These are phyloP conservation scores for Ganoderma lucidum DNA, from an alignment of 1,284 basidiomycete genomes.

Conservation along the genomic window DNA sequence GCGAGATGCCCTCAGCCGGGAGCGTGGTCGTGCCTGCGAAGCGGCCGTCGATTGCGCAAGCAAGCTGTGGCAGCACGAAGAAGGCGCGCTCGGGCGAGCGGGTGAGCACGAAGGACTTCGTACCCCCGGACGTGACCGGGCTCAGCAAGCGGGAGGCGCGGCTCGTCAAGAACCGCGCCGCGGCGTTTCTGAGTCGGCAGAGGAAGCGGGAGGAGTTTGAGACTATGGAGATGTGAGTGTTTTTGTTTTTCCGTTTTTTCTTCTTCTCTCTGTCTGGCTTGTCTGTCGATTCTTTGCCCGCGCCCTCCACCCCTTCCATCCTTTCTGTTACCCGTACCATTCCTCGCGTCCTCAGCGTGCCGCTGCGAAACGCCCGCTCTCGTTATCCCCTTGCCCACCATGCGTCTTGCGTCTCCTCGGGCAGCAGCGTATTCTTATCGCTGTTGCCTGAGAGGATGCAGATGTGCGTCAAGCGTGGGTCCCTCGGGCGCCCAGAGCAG, in stretches of 20 bases:
- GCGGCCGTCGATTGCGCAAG: slow-evolving; percentile 52
- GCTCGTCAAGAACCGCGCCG: slow-evolving; percentile 91
- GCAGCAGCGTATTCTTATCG: not conserved
- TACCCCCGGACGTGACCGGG: slow-evolving; percentile 88
- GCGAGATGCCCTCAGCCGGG: slow-evolving; percentile 24
- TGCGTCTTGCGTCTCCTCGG: slow-evolving; percentile 2
- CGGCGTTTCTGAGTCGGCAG: slow-evolving; percentile 89
- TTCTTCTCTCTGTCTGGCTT: slow-evolving; percentile 36
- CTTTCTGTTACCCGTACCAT: slow-evolving; percentile 1
- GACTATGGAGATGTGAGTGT: slow-evolving; percentile 82
- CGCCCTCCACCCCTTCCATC: not conserved
- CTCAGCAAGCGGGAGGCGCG: slow-evolving; percentile 90
- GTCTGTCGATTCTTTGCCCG: not conserved
- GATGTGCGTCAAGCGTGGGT: slow-evolving; percentile 7
- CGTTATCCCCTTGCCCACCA: not conserved
- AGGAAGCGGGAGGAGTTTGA: slow-evolving; percentile 94
- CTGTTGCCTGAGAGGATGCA: not conserved
- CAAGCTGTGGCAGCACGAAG: slow-evolving; percentile 52
- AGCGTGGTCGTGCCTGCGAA: slow-evolving; percentile 40
- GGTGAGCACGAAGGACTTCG: slow-evolving; percentile 82
- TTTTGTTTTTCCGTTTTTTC: slow-evolving; percentile 12
- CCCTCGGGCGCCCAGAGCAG: slow-evolving; percentile 4
- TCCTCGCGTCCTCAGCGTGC: not conserved
- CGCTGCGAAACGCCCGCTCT: not conserved
- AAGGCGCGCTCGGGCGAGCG: slow-evolving; percentile 69